These are phyloP conservation scores for Tephrocybe sp. DNA, from an alignment of 768 basidiomycete species.

Conservation along the genomic window DNA sequence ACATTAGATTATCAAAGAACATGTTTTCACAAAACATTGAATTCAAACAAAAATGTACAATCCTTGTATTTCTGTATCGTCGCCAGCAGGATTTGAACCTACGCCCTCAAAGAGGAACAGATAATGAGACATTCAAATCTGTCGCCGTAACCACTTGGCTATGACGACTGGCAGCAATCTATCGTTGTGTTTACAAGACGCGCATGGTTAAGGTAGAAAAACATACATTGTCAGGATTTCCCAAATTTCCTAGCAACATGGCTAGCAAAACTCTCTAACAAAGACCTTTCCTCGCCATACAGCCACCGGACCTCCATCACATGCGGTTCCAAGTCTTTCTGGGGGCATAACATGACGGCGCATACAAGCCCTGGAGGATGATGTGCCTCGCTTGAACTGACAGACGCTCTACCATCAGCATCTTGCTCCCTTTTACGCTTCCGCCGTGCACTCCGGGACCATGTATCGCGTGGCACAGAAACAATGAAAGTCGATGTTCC, in stretches of 20 bases:
- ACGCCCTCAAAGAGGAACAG: slow-evolving; percentile 46
- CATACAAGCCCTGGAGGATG: slow-evolving; percentile 11
- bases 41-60: too few relatives aligned
- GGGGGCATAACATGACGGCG: slow-evolving; percentile 13
- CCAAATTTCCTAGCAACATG: slow-evolving; percentile 62
- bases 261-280: slow-evolving; percentile 69
- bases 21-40: too few relatives aligned
- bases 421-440: slow-evolving; percentile 31
- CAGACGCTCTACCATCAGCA: background rate
- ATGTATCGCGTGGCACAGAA: slow-evolving; percentile 44
- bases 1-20: too few relatives aligned
- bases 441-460: slow-evolving; percentile 69
- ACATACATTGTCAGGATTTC: too few relatives aligned
- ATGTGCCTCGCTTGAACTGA: background rate
- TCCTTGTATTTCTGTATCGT: too few relatives aligned
- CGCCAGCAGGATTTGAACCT: slow-evolving; percentile 30
- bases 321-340: background rate
- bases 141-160: slow-evolving; percentile 81
- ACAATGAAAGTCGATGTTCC: slow-evolving; percentile 21
- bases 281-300: slow-evolving; percentile 50
- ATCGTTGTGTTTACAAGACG: too few relatives aligned
- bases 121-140: slow-evolving; percentile 50
- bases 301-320: slow-evolving; percentile 61
- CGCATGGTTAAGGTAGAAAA: too few relatives aligned
- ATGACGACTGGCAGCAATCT: slow-evolving; percentile 35